Evolutionary conservation across 2,329 filamentous ascomycete genomes (phyloP), one percentile per base, ranked within the genome.

Genomic region (Fusarium compactum): DNA sequence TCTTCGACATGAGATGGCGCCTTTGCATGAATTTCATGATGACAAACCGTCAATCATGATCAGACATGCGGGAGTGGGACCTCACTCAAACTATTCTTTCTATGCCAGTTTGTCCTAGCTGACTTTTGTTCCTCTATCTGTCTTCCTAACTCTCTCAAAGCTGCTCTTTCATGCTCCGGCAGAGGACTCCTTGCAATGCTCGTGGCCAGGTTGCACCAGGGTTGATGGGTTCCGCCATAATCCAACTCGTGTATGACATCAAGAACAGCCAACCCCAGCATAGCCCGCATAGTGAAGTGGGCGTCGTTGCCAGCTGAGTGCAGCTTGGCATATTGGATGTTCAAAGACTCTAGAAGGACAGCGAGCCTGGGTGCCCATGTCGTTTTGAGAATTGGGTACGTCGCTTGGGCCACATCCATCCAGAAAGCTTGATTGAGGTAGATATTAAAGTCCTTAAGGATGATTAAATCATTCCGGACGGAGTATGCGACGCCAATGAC

Each of bases 201-300:
- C n/a, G n/a, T 43, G 30, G 69, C 64, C n/a, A 56, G 24, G 6
- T 24, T 10, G 16, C 55, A 44, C 67, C 67, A 71, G 7, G 22
- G 4, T 12, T 54, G 66, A 11, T 65, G n/a, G 30, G 24, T 9
- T 27, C 20, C 25, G 14, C 32, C 30, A 32, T 44, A 6, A 5
- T 50, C 22, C n/a, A 45, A 30, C 27, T 67, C 43, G 11, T 29
- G 48, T 32, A 18, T 30, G 9, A 55, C 44, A 85, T 80, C 52
- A 83, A 82, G 40, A 65, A 79, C 9, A 85, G 79, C 75, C 82
- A 61, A 12, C 79, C 55, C 80, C 75, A 6, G 83, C 82, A 5
- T 81, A 48, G 4, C 76, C 70, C 12, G 67, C 25, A 78, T 62
- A 11, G 67, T 59, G 30, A 76, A 79, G 54, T 74, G 68, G 80